Percentiles rank a stretch among this genome's conserved stretches.
phyloP scores from a whole-genome alignment of 176 grass and related monocot genomes.

The Lolium rigidum region DNA sequence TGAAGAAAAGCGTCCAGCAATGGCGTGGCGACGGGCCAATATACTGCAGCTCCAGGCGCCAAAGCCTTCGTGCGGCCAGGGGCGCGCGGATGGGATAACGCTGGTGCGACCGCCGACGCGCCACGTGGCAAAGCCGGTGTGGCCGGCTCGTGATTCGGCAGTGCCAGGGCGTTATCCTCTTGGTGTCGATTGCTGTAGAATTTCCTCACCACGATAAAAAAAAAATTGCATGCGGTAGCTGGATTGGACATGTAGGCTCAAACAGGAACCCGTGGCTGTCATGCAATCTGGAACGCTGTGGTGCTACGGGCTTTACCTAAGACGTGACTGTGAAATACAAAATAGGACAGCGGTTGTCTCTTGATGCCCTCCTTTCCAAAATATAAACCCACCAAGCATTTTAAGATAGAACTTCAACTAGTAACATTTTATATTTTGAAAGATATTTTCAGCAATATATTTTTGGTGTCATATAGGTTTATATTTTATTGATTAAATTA shows the following conservation, averaged over 20 bases:
- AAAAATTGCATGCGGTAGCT: neutral
- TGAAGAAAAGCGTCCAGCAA: neutral
- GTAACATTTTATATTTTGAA: too few species aligned
- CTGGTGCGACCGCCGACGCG: conserved; percentile 5
- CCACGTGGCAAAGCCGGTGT: neutral
- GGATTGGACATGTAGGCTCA: neutral
- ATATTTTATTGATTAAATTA: too few species aligned
- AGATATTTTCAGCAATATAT: too few species aligned
- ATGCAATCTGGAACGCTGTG: neutral
- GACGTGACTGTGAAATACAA: too few species aligned
- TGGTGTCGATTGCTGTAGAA: neutral
- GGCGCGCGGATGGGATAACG: conserved; percentile 43
- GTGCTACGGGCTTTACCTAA: too few species aligned
- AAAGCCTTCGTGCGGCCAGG: conserved; percentile 19
- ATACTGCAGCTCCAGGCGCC: conserved; percentile 38
- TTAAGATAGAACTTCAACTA: too few species aligned
- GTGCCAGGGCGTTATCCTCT: conserved; percentile 53
- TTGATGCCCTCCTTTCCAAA: too few species aligned
- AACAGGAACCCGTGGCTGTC: neutral
- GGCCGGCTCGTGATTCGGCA: conserved; percentile 40
- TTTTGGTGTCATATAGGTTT: too few species aligned
- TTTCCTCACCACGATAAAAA: neutral
- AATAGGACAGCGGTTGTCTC: too few species aligned
- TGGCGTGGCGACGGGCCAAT: conserved; percentile 30
- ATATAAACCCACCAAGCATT: too few species aligned